These are phyloP conservation scores for Cladorrhinum samala DNA, from an alignment of 495 filamentous ascomycete genomes.

Conservation along the genomic window DNA sequence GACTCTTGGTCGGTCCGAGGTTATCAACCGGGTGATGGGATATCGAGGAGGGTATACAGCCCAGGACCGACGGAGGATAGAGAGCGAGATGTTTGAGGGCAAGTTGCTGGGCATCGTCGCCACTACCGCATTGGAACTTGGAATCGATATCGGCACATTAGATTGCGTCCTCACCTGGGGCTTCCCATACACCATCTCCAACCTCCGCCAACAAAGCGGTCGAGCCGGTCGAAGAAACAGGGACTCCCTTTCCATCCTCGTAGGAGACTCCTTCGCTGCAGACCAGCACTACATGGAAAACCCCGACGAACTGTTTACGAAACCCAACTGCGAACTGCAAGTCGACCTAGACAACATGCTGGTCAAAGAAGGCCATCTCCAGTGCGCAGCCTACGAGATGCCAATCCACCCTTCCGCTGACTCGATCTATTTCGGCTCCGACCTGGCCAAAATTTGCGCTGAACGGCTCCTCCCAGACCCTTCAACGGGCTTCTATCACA, in stretches of 20 bases:
- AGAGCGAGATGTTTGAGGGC: conserved; percentile 95
- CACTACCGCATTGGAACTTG: conserved; percentile 87
- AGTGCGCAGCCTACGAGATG: conserved; percentile 95
- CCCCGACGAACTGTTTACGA: conserved; percentile 92
- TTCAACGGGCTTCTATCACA: conserved; percentile 73
- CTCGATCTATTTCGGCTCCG: conserved; percentile 68
- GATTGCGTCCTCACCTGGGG: conserved; percentile 92
- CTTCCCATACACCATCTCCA: conserved; percentile 93
- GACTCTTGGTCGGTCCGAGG: conserved; percentile 63
- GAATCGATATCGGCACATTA: conserved; percentile 91
- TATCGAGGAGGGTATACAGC: conserved; percentile 95
- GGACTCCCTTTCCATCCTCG: conserved; percentile 83
- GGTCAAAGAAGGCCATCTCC: conserved; percentile 86
- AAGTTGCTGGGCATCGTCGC: conserved; percentile 90
- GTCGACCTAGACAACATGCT: conserved; percentile 89
- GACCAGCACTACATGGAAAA: conserved; percentile 98
- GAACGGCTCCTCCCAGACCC: conserved; percentile 70
- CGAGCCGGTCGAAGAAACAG: conserved; percentile 89
- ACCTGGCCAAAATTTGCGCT: conserved; percentile 64
- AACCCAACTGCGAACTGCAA: conserved; percentile 81
- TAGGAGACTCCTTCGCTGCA: conserved; percentile 87
- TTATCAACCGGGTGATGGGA: conserved; percentile 78
- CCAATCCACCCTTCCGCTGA: conserved; percentile 77
- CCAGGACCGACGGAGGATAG: conserved; percentile 84
- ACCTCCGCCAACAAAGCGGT: conserved; percentile 90